Evolutionary conservation across 176 grass and related monocot species (phyloP), one percentile per base, ranked within the genome.

Genomic region (Triticum turgidum): DNA sequence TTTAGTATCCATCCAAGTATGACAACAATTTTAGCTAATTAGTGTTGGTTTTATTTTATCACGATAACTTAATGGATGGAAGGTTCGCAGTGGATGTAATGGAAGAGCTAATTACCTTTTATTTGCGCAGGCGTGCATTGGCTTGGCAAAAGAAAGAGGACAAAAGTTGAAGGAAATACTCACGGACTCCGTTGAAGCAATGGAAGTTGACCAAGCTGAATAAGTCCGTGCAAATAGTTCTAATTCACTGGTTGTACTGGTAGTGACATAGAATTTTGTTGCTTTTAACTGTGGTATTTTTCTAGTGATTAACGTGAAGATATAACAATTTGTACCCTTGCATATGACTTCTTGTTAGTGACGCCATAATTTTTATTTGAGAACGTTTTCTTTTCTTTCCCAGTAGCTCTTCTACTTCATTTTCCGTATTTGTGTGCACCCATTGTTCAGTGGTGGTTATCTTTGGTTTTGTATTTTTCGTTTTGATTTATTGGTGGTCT

Each of bases 181-280:
- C 59, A 88, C 64, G 64, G 91, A 90, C 63, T 92, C 89, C 27
- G 5, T 90, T 67, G 86, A 85, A 32, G 82, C 61, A 11, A 95
- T 95, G 95, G 91, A 98, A 78, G 89, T 93, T 3, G 91, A 92
- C 78, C 86, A 92, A 85, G 39, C 84, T 61, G 89, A 87, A 61
- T 87, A 80, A 80, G 3, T 79, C 49, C 35, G 56, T 59, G 78
- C 80, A 74, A 73, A 66, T 83, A 73, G 41, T 38, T 67, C 30
- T 76, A 77, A 70, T 77, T 85, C 71, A 78, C 34, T 80, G 58
- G 25, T 12, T 73, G 33, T 34, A 34, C 30, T 73, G 22, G 17
- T 56, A 56, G 29, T 42, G 45, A 32, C 25, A 70, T 51, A 83
- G 2, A 49, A 2, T 76, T 73, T 74, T 85, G 5, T 41, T 76